These are phyloP conservation scores for Coniella vitis DNA, from an alignment of 2,329 filamentous ascomycete genomes.

Conservation along the genomic window DNA sequence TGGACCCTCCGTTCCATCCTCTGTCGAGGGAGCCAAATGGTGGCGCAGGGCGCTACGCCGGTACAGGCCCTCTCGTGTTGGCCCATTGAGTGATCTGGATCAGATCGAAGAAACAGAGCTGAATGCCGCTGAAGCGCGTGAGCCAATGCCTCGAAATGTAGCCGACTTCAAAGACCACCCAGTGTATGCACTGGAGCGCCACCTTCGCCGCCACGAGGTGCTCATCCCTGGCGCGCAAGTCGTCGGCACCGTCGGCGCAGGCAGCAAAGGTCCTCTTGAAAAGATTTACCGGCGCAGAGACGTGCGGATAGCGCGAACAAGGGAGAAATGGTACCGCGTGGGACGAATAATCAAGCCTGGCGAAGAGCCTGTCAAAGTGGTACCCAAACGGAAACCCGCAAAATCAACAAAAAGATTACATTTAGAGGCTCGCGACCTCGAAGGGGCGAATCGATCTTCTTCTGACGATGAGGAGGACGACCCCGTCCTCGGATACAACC, in stretches of 20 bases:
- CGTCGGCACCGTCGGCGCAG: slow-evolving; percentile 71
- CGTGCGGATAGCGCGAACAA: slow-evolving; percentile 69
- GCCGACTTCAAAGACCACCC: slow-evolving; percentile 85
- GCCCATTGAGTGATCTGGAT: slow-evolving; percentile 55
- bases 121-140: slow-evolving; percentile 60
- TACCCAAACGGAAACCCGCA: slow-evolving; percentile 41
- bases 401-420: slow-evolving; percentile 17
- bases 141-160: slow-evolving; percentile 81
- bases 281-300: slow-evolving; percentile 76
- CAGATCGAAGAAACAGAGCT: slow-evolving; percentile 79
- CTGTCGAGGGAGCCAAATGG: slow-evolving; percentile 32
- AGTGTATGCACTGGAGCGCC: slow-evolving; percentile 74
- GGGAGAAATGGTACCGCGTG: slow-evolving; percentile 85
- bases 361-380: slow-evolving; percentile 76
- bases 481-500: slow-evolving; percentile 34
- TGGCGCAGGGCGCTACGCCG: slow-evolving; percentile 45
- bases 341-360: slow-evolving; percentile 72
- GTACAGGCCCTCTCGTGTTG: slow-evolving; percentile 27
- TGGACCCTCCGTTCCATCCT: slow-evolving; percentile 30
- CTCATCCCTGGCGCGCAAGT: slow-evolving; percentile 62
- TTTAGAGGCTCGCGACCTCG: slow-evolving; percentile 25
- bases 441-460: slow-evolving; percentile 29
- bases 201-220: slow-evolving; percentile 77
- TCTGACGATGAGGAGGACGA: slow-evolving; percentile 33
- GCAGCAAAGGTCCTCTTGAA: slow-evolving; percentile 58